Percentiles rank a stretch among this genome's conserved stretches.
Conservation (phyloP, 805 yeast species). For the Starmera dryadoides region DNA sequence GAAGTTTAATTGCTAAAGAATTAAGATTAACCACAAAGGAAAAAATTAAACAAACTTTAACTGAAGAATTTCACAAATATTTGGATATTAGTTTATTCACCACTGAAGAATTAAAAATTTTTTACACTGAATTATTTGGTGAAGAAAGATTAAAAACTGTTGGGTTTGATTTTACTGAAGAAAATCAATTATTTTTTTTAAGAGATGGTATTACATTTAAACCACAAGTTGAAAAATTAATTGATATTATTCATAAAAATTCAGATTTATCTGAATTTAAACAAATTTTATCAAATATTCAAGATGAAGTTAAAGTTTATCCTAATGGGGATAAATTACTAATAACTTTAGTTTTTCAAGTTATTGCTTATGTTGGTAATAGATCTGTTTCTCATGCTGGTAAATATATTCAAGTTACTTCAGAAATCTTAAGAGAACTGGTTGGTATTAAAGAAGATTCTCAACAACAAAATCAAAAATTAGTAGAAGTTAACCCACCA, state of each 20-base stretch:
- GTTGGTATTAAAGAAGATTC: slow-evolving; percentile 16
- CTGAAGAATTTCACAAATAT: slow-evolving; percentile 45
- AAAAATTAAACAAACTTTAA: slow-evolving; percentile 66
- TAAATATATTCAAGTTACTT: slow-evolving; percentile 39
- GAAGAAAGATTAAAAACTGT: slow-evolving; percentile 18
- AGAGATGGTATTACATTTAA: slow-evolving; percentile 30
- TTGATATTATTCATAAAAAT: slow-evolving; percentile 29
- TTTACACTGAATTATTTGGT: slow-evolving; percentile 28
- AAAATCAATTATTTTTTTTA: slow-evolving; percentile 31
- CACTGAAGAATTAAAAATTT: slow-evolving; percentile 25
- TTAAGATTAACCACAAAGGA: slow-evolving; percentile 71
- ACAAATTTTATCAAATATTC: slow-evolving; percentile 22
- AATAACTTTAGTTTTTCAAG: slow-evolving; percentile 58
- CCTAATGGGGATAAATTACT: slow-evolving; percentile 36
- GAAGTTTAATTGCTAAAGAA: slow-evolving; percentile 77
- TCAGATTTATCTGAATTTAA: slow-evolving; percentile 23
- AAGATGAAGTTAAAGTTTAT: slow-evolving; percentile 22
- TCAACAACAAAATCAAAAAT: not conserved
- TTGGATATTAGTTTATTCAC: slow-evolving; percentile 36
- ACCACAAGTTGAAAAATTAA: slow-evolving; percentile 27
- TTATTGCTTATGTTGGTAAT: slow-evolving; percentile 76
- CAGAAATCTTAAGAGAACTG: slow-evolving; percentile 27
- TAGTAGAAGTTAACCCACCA: not conserved
- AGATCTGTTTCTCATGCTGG: slow-evolving; percentile 78
- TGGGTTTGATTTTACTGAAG: slow-evolving; percentile 6